Evolutionary conservation across 1,139 yeast genomes (phyloP), one percentile per base, ranked within the genome.

Genomic region (Pichia sp.): DNA sequence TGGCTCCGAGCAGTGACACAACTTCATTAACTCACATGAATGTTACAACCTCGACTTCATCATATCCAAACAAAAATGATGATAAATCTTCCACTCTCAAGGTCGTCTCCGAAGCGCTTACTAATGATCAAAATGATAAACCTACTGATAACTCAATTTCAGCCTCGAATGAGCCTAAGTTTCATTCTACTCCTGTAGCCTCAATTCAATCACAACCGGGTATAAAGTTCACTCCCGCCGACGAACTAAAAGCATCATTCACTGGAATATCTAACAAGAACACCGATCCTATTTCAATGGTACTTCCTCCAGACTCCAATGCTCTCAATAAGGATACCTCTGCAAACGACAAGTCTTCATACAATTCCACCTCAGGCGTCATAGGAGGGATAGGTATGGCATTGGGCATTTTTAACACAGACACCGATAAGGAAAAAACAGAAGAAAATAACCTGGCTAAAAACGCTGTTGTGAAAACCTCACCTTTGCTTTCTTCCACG

Each of bases 401-500:
- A 11, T 45, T 55, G 6, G 54, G 55, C 2, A 34, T 56, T 29
- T 19, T 52, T 11, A 45, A 36, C 10, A 19, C 47, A 30, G 49
- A 31, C 1, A 32, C 36, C 29, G 49, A 46, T 8, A 23, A 15
- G 15, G 45, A 45, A 15, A 45, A 42, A 2, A 44, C 16, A 4
- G 11, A 45, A 2, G 43, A 36, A 3, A 36, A 26, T 8, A 34
- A 36, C 8, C 2, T 8, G 3, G 7, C 34, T 10, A 52, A 47
- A 19, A 50, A 43, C 8, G 30, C 48, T 6, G 34, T 54, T 31
- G 51, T 55, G 8, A 73, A 73, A 59, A 78, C 84, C 8, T 84
- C 90, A 4, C 93, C 93, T 1, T 72, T 87, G 57, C 73, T 87
- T 52, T 80, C 86, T 1, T 82, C 89, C 1, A 92, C 99, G 0